A percentile compares a stretch with the other conserved stretches of the same genome.
phyloP scores from a whole-genome alignment of 1,284 basidiomycete genomes.

The Cutaneotrichosporon sp. region DNA sequence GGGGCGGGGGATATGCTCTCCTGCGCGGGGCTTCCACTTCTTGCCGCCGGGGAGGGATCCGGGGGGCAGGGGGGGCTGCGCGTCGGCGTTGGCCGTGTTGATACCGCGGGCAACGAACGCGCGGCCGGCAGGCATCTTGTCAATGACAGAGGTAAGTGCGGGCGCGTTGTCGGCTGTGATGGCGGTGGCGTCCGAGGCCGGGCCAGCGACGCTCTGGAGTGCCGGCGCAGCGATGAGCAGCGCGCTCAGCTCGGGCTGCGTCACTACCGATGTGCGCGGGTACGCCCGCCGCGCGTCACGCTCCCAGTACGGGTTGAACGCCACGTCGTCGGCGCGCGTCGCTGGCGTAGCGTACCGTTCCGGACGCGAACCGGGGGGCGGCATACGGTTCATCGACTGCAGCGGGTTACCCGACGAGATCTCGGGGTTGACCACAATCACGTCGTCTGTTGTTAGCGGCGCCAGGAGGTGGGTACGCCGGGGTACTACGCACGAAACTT shows the following conservation, averaged over 20 bases:
- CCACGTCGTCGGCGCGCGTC: constrained; percentile 62
- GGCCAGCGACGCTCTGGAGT: constrained; percentile 54
- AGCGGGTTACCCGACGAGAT: constrained; percentile 89
- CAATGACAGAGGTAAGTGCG: constrained; percentile 55
- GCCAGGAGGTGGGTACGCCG: constrained; percentile 59
- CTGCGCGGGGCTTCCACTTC: constrained; percentile 65
- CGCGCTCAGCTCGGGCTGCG: constrained; percentile 70
- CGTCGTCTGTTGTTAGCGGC: constrained; percentile 54
- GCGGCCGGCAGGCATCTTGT: constrained; percentile 57
- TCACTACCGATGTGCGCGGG: constrained; percentile 77
- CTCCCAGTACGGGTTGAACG: constrained; percentile 68
- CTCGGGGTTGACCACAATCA: constrained; percentile 63
- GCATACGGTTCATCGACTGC: constrained; percentile 66
- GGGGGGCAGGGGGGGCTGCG: constrained; percentile 61
- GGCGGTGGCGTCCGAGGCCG: constrained; percentile 22
- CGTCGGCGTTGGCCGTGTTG: constrained; percentile 52
- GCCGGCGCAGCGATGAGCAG: constrained; percentile 76
- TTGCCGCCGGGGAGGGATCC: constrained; percentile 51
- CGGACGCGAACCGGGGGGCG: constrained; percentile 76
- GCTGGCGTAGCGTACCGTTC: constrained; percentile 82
- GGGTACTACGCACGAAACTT: constrained; percentile 75
- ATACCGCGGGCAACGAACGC: constrained; percentile 59
- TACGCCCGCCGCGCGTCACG: constrained; percentile 85
- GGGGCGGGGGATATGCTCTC: constrained; percentile 68
- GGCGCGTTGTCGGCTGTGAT: constrained; percentile 51